phyloP scores from a whole-genome alignment of 306 rosid genomes.

The Cicer yamashitae region DNA sequence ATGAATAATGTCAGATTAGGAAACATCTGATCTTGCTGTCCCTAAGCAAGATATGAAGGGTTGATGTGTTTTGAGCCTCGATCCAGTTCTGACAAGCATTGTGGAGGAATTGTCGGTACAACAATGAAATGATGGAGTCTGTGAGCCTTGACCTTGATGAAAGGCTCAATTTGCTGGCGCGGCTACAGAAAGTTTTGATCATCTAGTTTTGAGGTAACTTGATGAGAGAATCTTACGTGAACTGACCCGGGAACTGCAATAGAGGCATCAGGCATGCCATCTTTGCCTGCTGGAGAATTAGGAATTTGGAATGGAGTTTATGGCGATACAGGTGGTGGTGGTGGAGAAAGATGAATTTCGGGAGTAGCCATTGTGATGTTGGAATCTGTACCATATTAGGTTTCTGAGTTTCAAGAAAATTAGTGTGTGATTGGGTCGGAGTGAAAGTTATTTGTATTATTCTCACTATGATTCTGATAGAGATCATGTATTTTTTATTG shows the following conservation, averaged over 20 bases:
- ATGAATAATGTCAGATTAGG: background rate
- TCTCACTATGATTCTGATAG: no score
- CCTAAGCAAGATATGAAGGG: background rate
- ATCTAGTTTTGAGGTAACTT: background rate
- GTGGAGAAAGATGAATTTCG: no score
- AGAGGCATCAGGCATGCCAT: background rate
- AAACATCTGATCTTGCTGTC: background rate
- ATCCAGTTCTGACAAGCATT: background rate
- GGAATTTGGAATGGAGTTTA: background rate
- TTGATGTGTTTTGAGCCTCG: background rate
- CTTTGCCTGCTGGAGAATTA: background rate
- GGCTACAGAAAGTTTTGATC: background rate
- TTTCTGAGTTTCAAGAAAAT: no score
- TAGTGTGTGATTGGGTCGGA: no score
- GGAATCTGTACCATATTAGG: no score
- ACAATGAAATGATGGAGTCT: no score
- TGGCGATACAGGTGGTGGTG: background rate
- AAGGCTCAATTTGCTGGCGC: background rate
- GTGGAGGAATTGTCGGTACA: background rate
- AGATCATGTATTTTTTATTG: no score
- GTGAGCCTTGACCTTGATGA: background rate
- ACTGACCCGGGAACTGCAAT: background rate
- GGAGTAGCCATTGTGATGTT: no score
- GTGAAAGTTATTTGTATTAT: no score
- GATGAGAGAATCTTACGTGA: background rate